Evolutionary conservation across 2,329 filamentous ascomycete genomes (phyloP), one percentile per base, ranked within the genome.

Genomic region (Alternaria sp.): DNA sequence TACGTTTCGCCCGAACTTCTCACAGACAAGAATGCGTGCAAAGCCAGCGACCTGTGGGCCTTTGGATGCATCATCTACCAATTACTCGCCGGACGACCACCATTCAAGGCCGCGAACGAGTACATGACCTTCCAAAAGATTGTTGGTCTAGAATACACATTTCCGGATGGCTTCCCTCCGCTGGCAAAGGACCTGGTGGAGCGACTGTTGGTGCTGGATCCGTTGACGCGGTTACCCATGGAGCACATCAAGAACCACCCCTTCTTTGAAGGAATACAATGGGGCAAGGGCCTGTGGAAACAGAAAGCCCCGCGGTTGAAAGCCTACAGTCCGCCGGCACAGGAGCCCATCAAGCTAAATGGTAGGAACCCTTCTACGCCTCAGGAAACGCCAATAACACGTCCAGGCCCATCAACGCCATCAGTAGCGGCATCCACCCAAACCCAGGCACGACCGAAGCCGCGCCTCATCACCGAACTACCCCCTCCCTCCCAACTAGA

Each of bases 41-140:
- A 98, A 82, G 93, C 95, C 46, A 98, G 96, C 79, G 96, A 99
- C 81, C 81, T 99, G 53, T 99, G 96, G 96, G 96, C 96, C 3
- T 99, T 97, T 83, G 96, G 96, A 10, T 99, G 96, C 82, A 99
- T 99, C 72, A 89, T 99, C 67, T 99, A 97, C 79, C 96, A 99
- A 80, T 87, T 99, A 25, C 84, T 99, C 32, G 92, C 92, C n/a
- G 96, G 96, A n/a, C 86, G 96, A 63, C 96, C 96, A 6, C 96
- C 96, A 0, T 99, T 99, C 84, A 99, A 99, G 79, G 96, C 92
- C 44, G 91, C 87, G 13, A 97, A 97, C 70, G 96, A 99, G 78
- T 99, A 98, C 74, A 86, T 96, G 76, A 99, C 96, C 0, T 99
- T 99, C 77, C 96, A 99, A 79, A 99, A 98, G 81, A 99, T 99